phyloP scores from a whole-genome alignment of 2,329 filamentous ascomycete species.

The Ascochyta koolunga region DNA sequence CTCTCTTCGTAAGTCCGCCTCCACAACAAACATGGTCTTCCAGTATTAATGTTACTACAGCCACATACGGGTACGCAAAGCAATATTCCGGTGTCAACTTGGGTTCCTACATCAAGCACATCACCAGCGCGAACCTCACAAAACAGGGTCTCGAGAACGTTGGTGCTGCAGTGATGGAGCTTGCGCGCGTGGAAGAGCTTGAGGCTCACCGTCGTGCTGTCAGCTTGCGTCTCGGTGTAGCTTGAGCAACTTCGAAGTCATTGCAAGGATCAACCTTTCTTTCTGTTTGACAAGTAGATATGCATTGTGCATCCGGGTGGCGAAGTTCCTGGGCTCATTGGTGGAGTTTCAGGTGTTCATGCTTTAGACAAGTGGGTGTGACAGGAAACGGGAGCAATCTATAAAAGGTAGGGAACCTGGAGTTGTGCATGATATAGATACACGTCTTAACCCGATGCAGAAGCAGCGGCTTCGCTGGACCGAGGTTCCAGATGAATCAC shows the following conservation, averaged over 20 bases:
- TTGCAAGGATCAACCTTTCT: slow-evolving; percentile 1
- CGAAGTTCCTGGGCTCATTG: slow-evolving; percentile 7
- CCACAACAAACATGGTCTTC: too few relatives aligned
- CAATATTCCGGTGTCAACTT: slow-evolving; percentile 98
- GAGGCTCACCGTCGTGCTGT: slow-evolving; percentile 87
- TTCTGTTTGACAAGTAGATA: not conserved
- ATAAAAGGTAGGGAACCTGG: slow-evolving; percentile 8
- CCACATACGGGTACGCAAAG: slow-evolving; percentile 96
- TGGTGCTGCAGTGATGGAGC: slow-evolving; percentile 87
- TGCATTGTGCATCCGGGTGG: slow-evolving; percentile 8
- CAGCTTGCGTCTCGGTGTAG: slow-evolving; percentile 63
- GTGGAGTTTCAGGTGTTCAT: slow-evolving; percentile 18
- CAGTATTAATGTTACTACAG: slow-evolving; percentile 54
- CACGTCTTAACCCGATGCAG: not conserved
- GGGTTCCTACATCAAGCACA: slow-evolving; percentile 95
- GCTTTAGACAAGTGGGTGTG: slow-evolving; percentile 12
- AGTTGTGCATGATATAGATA: slow-evolving; percentile 16
- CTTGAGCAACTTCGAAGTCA: slow-evolving; percentile 16
- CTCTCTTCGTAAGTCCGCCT: slow-evolving; percentile 72
- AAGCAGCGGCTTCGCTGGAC: not conserved
- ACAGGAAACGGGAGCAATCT: slow-evolving; percentile 9
- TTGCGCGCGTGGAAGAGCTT: slow-evolving; percentile 91
- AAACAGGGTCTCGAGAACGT: slow-evolving; percentile 84
- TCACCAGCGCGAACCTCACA: slow-evolving; percentile 91
- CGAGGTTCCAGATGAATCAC: slow-evolving; percentile 7